Evolutionary conservation across 1,284 basidiomycete species (phyloP).

Genomic region (Pseudozyma hubeiensis): DNA sequence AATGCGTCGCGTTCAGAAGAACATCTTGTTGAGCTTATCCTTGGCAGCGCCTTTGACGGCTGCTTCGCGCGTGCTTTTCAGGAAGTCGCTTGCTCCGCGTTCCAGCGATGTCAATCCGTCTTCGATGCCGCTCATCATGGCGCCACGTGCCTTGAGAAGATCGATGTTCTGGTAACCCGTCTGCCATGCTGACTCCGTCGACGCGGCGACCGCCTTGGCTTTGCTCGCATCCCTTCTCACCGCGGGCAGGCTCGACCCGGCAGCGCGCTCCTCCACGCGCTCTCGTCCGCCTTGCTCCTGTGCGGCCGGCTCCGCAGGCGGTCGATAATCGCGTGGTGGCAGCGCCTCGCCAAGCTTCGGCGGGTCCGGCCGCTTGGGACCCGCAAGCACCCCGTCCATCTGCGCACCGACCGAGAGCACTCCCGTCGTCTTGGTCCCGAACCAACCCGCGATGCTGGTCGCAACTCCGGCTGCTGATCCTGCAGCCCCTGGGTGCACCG

Average conservation of each 20-base stretch:
- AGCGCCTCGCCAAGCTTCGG: constrained; percentile 42
- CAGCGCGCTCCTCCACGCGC: constrained; percentile 1
- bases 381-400: constrained; percentile 53
- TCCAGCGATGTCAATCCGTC: constrained; percentile 56
- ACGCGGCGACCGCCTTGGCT: constrained; percentile 32
- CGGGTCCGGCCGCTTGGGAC: constrained; percentile 47
- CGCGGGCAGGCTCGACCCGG: constrained; percentile 11
- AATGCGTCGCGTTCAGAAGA: constrained; percentile 20
- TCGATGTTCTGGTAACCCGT: constrained; percentile 48
- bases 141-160: constrained; percentile 51
- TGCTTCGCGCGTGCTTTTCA: constrained; percentile 59
- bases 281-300: constrained; percentile 6
- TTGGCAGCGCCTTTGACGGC: constrained; percentile 59
- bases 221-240: constrained; percentile 37
- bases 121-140: constrained; percentile 57
- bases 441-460: constrained; percentile 57
- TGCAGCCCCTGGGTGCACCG: constrained; percentile 52
- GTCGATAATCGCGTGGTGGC: constrained; percentile 32
- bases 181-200: constrained; percentile 26
- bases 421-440: constrained; percentile 52
- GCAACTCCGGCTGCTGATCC: constrained; percentile 54
- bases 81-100: constrained; percentile 54
- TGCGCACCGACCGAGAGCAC: constrained; percentile 50
- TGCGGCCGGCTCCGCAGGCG: constrained; percentile 1
- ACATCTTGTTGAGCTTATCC: constrained; percentile 54